phyloP scores from a whole-genome alignment of 1,284 basidiomycete species.

The Leccinum subrobustum region DNA sequence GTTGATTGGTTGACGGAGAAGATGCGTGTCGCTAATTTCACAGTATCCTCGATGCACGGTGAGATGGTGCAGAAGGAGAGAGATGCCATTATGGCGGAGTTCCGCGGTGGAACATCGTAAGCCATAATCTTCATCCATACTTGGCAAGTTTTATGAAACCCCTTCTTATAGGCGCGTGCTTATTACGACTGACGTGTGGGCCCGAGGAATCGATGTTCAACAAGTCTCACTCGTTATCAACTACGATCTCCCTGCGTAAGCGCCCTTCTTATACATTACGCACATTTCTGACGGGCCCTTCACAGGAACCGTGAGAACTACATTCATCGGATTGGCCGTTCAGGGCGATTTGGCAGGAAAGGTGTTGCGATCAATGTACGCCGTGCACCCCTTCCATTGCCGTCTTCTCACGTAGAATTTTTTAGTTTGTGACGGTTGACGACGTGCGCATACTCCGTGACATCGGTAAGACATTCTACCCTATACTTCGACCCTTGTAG shows the following conservation, averaged over 20 bases:
- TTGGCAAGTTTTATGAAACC: slow-evolving; percentile 10
- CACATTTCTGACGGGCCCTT: slow-evolving; percentile 17
- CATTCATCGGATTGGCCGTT: slow-evolving; percentile 96
- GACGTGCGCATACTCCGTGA: slow-evolving; percentile 89
- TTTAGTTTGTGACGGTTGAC: slow-evolving; percentile 86
- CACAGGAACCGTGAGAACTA: slow-evolving; percentile 95
- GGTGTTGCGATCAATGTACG: slow-evolving; percentile 89
- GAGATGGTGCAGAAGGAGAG: slow-evolving; percentile 99
- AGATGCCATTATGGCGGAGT: slow-evolving; percentile 98
- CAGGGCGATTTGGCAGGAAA: slow-evolving; percentile 93
- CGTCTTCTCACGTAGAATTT: slow-evolving; percentile 11
- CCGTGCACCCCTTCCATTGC: slow-evolving; percentile 14
- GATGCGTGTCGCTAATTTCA: slow-evolving; percentile 96
- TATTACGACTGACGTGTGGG: slow-evolving; percentile 98
- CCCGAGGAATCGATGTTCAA: slow-evolving; percentile 97
- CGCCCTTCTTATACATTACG: slow-evolving; percentile 10
- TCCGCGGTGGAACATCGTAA: slow-evolving; percentile 90
- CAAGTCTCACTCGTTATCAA: slow-evolving; percentile 99
- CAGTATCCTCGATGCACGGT: slow-evolving; percentile 96
- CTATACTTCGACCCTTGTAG: slow-evolving; percentile 1
- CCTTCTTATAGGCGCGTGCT: slow-evolving; percentile 71
- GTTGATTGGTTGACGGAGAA: slow-evolving; percentile 99
- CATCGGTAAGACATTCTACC: slow-evolving; percentile 60
- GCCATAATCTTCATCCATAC: slow-evolving; percentile 33
- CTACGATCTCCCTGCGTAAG: slow-evolving; percentile 92